Base-by-base conservation (phyloP, 1,284 basidiomycete species). In the Rhodotorula sp. region DNA sequence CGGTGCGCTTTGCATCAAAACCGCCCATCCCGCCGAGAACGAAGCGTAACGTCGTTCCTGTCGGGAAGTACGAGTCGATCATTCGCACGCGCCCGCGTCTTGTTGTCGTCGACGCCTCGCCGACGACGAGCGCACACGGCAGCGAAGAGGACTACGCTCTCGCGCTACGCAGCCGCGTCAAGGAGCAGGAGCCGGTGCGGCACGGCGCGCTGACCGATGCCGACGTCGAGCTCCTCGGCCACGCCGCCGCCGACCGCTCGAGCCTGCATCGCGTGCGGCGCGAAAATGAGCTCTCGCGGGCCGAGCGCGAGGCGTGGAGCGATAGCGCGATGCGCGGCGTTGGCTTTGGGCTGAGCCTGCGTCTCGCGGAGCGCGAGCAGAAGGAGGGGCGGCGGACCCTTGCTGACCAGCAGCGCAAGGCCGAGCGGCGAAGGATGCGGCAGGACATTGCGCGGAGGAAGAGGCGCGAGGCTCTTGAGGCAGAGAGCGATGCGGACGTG, bases 221-320 rank as follows among this genome's bases (percentile, higher is more conserved):
- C 29, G 62, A 64, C 5, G 32, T 50, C 41, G 62, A 64, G 7
- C n/a, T 12, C 9, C 39, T 60, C n/a, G 9, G 29, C 32, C 9
- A 21, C 37, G 61, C 41, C 27, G 46, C 34, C 0, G 37, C 21
- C 5, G 72, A 74, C 37, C 60, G 53, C 15, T 65, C 69, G 54
- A 71, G 64, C 39, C 54, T 69, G 3, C 60, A 61, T 7, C 61
- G 70, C 9, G 70, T 74, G 13, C 36, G 71, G 56, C 64, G 54
- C 44, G 73, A 74, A 39, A 69, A 57, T 29, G 67, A 69, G 13
- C 58, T 59, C 29, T 69, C 61, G 5, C 56, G 59, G 32, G 53
- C 51, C 8, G 73, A 74, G 44, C 66, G 73, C 1, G 66, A 63
- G 3, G 64, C 51, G 4, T 71, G 73, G 73, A 67, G 65, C 44